Conservation (phyloP, 1,284 basidiomycete genomes). For the Ustilago cynodontis region DNA sequence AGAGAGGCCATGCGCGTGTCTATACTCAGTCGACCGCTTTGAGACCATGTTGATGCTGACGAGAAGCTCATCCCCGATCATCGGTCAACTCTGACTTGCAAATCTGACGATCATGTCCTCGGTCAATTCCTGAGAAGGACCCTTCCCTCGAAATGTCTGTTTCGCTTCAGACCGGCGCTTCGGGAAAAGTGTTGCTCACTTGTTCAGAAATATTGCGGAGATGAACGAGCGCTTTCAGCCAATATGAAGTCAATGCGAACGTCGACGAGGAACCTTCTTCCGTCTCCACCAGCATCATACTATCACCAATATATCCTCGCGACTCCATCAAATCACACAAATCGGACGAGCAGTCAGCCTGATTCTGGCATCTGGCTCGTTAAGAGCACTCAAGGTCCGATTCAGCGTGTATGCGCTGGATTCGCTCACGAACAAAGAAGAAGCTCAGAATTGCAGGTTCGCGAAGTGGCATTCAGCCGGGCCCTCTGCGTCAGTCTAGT, state of each 20-base stretch:
- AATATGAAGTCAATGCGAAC: background rate
- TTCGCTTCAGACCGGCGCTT: background rate
- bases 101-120: no score
- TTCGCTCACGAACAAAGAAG: background rate
- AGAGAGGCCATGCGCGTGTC: background rate
- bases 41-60: background rate
- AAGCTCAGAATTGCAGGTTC: no score
- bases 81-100: background rate
- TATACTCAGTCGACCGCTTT: background rate
- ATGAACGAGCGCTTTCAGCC: background rate
- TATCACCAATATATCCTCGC: background rate
- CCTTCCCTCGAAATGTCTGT: background rate
- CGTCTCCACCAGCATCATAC: background rate
- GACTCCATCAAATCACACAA: background rate
- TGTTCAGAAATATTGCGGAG: background rate
- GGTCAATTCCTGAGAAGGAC: no score
- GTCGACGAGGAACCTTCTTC: background rate
- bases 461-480: no score
- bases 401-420: background rate
- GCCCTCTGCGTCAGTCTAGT: no score
- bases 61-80: background rate
- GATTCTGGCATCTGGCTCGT: no score
- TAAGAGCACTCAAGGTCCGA: background rate
- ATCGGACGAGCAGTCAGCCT: no score
- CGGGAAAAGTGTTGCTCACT: background rate